Base-by-base conservation (phyloP, 1,284 basidiomycete species). In the Moniliophthora roreri region DNA sequence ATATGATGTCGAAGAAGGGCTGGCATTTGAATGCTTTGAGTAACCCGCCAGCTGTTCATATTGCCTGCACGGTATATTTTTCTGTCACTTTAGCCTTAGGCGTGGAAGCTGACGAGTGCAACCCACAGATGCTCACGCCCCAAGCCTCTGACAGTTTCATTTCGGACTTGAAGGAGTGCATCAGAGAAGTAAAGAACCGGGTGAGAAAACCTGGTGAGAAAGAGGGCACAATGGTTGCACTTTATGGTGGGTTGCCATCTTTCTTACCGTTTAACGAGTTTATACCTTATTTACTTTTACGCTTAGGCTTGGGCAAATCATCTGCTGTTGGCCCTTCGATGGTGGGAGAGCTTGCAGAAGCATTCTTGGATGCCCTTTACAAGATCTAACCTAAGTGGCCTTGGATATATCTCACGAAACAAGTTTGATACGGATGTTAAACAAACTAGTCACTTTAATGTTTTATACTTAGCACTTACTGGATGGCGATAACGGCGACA, bases 21-120 rank as follows among this genome's bases (percentile, higher is more conserved):
- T 95, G 94, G 94, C 93, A 96, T 72, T 68, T 99, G 58, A 98
- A 95, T 65, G 94, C 87, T 9, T 69, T 99, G 50, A 79, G 76
- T 44, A 79, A 84, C 26, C 92, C 93, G 1, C 77, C 91, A 5
- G 95, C 87, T 10, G 78, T 98, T 42, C 97, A 99, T 70, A 93
- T 99, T 61, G 95, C 95, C 24, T 91, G 90, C 67, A 99, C 96
- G 57, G 91, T 95, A 63, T 24, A 15, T 50, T 42, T 9, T 15
- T 23, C 40, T 34, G 54, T 41, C 39, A 50, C 21, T 50, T 52
- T 39, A 26, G 13, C 49, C 41, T 21, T 52, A 20, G 16, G 18
- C 28, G 42, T 55, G 32, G 13, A 36, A 23, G 20, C 36, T 38
- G 21, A 39, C 8, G 7, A 26, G 3, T 39, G 26, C 15, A 13